phyloP scores from a whole-genome alignment of 139 green algal species.

The Eudorina sp. region DNA sequence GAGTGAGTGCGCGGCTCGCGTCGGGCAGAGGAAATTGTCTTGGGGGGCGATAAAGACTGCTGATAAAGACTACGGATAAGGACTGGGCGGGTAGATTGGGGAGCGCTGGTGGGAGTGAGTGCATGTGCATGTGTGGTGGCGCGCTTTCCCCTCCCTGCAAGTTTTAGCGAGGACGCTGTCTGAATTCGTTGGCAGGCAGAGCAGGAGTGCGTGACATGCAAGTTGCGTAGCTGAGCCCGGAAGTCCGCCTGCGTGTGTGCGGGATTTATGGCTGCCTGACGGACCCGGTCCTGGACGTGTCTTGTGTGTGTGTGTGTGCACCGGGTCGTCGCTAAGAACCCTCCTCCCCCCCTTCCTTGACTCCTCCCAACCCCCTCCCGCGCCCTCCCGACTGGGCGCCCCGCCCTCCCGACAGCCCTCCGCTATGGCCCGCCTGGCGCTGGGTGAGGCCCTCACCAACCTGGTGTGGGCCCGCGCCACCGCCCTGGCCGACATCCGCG shows the following conservation, averaged over 20 bases:
- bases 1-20: no score
- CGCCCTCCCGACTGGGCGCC: not conserved
- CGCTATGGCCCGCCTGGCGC: conserved; percentile 94
- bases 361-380: not conserved
- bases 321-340: no score
- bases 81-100: conserved; percentile 93
- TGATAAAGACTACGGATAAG: no score
- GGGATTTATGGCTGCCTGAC: not conserved
- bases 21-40: no score
- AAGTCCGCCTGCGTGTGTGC: not conserved
- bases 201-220: no score
- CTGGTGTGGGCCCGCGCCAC: no score
- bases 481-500: no score
- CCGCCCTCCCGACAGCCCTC: conserved; percentile 56
- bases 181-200: no score
- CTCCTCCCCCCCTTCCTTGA: not conserved
- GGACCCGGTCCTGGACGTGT: no score
- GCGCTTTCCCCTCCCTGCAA: not conserved
- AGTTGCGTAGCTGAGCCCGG: no score
- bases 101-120: conserved; percentile 91
- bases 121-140: not conserved
- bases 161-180: not conserved
- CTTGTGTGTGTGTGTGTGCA: no score
- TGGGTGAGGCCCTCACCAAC: conserved; percentile 98
- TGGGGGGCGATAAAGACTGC: no score